Base-by-base conservation (phyloP, 2,329 filamentous ascomycete genomes). In the Helotiales sp. region DNA sequence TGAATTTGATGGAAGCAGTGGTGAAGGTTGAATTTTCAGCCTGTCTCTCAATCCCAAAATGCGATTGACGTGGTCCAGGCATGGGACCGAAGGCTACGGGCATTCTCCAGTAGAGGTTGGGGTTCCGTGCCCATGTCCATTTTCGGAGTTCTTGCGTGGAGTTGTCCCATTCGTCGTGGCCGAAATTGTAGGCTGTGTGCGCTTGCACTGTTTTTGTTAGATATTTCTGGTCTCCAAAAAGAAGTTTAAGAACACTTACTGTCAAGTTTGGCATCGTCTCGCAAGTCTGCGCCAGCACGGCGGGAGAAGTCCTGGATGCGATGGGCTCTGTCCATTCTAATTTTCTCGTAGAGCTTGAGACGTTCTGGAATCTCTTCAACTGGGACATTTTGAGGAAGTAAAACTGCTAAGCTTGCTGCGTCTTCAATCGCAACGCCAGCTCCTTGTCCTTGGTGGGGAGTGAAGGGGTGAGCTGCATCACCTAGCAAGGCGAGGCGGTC, bases 381-480 rank as follows among this genome's bases (percentile, higher is more conserved):
- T n/a, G 66, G 55, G 0, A 80, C 81, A 0, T 77, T 80, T 0
- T 63, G 60, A 0, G 80, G 78, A 0, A 90, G 73, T 3, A 90
- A 74, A 2, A 81, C 79, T 0, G 77, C 79, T 0, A 90, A 67
- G 0, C 84, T 79, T 0, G 80, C 81, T 0, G 81, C 86, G 60
- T 90, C 87, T 67, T 90, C 87, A 42, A 90, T 88, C 0, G 87
- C 87, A 56, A 82, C 76, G 0, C 74, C 84, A 8, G 80, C 86
- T 2, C 85, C 86, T 67, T 87, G 84, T 0, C 80, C 84, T 70
- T 85, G 82, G 59, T 84, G 80, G 13, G 85, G 87, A 0, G 85
- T 73, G 65, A 89, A 88, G 0, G 87, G 85, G 67, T 90, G 87
- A 0, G 85, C 87, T 0, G 87, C 85, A 67, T 90, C 87, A 0